Conservation (phyloP, 768 basidiomycete genomes). For the Kwoniella bestiolae region DNA sequence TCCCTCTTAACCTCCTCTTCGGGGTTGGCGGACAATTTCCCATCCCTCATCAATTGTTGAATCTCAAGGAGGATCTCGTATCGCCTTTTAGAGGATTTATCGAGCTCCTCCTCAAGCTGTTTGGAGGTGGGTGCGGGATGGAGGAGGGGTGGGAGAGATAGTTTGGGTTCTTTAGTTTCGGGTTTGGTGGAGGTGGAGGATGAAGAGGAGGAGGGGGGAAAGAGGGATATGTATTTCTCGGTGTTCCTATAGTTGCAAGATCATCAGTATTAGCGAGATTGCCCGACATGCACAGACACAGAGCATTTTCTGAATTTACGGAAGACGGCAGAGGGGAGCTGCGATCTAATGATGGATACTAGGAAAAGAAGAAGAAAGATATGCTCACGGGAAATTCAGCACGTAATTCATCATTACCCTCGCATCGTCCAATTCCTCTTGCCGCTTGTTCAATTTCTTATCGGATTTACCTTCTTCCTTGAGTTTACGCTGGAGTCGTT, state of each 20-base stretch:
- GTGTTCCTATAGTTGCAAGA: constrained; percentile 62
- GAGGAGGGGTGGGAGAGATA: constrained; percentile 22
- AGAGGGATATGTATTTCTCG: constrained; percentile 87
- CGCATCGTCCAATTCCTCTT: constrained; percentile 65
- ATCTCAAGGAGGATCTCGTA: constrained; percentile 42
- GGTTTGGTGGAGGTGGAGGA: constrained; percentile 16
- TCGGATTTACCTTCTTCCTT: constrained; percentile 58
- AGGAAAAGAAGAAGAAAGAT: no score
- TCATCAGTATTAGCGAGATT: background rate
- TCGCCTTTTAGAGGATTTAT: constrained; percentile 17
- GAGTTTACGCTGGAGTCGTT: constrained; percentile 36
- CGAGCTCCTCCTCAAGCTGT: constrained; percentile 1
- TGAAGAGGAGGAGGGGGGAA: constrained; percentile 61
- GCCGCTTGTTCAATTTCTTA: constrained; percentile 63
- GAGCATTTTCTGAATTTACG: no score
- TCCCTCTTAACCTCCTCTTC: constrained; percentile 34
- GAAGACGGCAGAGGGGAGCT: no score
- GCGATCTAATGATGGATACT: no score
- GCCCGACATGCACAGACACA: no score
- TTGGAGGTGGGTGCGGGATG: constrained; percentile 4
- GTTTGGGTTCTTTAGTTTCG: constrained; percentile 14
- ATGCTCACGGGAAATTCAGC: constrained; percentile 64
- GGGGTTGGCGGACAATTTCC: constrained; percentile 32
- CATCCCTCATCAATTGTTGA: constrained; percentile 32
- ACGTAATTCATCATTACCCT: constrained; percentile 92